These are phyloP conservation scores for Blastomyces percursus DNA, from an alignment of 2,329 filamentous ascomycete species.

Conservation along the genomic window DNA sequence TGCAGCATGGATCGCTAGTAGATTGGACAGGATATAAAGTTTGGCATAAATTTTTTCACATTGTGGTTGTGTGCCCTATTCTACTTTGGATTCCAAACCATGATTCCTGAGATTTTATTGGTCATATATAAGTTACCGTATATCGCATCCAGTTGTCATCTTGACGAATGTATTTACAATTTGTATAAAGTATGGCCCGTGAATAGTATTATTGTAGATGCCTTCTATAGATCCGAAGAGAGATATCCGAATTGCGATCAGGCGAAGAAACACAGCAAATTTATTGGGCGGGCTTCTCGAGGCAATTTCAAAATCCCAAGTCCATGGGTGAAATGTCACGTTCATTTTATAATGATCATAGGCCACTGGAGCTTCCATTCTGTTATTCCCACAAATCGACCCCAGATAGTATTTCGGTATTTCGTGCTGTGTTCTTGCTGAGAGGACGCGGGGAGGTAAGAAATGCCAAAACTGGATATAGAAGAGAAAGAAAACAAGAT, in stretches of 20 bases:
- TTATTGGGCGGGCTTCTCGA: neutral
- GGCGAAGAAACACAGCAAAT: neutral
- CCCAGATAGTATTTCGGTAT: neutral
- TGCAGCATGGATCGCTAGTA: slow-evolving; percentile 15
- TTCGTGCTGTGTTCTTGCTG: neutral
- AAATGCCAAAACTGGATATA: neutral
- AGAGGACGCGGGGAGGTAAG: neutral
- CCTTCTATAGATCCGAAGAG: neutral
- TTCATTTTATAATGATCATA: neutral
- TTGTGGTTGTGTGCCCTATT: neutral
- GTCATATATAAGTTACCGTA: neutral
- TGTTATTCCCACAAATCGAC: neutral
- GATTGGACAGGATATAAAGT: slow-evolving; percentile 2
- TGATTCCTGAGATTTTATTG: neutral
- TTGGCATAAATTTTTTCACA: neutral
- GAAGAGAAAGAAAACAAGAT: neutral
- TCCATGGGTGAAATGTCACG: neutral
- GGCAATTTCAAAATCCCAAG: neutral
- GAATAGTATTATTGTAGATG: neutral
- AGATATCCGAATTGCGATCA: neutral
- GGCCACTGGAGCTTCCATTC: neutral
- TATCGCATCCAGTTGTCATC: neutral
- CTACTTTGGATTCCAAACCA: neutral
- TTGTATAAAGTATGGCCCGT: no score
- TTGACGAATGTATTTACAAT: no score